Conservation (phyloP, 805 yeast genomes). For the Nakazawaea wyomingensis region DNA sequence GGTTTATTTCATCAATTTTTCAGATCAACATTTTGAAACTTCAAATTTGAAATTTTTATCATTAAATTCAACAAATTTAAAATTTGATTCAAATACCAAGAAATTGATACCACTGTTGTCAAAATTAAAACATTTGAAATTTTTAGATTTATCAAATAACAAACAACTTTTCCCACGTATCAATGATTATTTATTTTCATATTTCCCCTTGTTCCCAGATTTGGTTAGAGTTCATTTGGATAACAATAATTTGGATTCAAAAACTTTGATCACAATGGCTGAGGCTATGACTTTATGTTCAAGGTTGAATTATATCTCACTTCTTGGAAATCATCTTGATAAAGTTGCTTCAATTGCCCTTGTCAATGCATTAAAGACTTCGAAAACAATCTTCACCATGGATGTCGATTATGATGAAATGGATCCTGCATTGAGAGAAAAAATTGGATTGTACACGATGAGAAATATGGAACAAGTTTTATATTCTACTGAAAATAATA, state of each 20-base stretch:
- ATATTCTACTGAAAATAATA: conserved; percentile 25
- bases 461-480: conserved; percentile 68
- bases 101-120: conserved; percentile 45
- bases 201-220: conserved; percentile 62
- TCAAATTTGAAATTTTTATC: conserved; percentile 45
- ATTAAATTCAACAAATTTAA: conserved; percentile 56
- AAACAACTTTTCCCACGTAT: conserved; percentile 61
- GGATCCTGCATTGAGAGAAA: conserved; percentile 59
- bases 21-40: conserved; percentile 16
- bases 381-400: conserved; percentile 58
- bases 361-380: conserved; percentile 62
- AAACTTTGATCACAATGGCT: conserved; percentile 54
- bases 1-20: conserved; percentile 32
- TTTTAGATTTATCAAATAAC: conserved; percentile 72
- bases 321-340: conserved; percentile 59
- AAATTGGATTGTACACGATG: conserved; percentile 75
- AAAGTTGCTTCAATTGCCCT: conserved; percentile 59
- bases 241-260: conserved; percentile 51
- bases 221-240: conserved; percentile 70
- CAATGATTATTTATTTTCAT: conserved; percentile 50
- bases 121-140: conserved; percentile 53
- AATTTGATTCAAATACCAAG: conserved; percentile 46
- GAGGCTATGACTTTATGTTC: conserved; percentile 67
- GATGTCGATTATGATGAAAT: conserved; percentile 62
- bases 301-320: conserved; percentile 60